Evolutionary conservation across 2,329 filamentous ascomycete species (phyloP).

Genomic region (Magnaporthiopsis incrustans): DNA sequence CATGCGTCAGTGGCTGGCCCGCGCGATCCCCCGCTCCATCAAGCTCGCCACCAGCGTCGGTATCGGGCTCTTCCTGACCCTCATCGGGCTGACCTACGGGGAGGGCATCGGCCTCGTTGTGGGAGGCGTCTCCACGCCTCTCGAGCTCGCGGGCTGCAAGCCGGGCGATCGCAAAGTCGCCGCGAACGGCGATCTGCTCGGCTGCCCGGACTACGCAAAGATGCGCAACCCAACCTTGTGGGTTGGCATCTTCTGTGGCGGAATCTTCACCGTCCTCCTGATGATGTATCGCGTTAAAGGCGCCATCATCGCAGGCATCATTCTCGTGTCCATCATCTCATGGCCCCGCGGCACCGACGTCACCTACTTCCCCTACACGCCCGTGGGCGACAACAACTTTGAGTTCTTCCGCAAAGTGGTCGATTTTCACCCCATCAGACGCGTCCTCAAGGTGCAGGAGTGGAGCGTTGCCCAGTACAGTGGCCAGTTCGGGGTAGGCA

Average conservation of each 20-base stretch:
- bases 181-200: constrained; percentile 25
- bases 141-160: constrained; percentile 67
- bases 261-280: constrained; percentile 68
- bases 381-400: constrained; percentile 61
- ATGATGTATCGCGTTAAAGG: constrained; percentile 85
- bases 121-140: constrained; percentile 58
- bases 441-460: constrained; percentile 61
- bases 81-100: constrained; percentile 70
- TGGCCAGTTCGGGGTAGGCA: constrained; percentile 59
- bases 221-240: constrained; percentile 81
- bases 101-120: constrained; percentile 76
- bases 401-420: constrained; percentile 86
- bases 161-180: constrained; percentile 20
- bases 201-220: constrained; percentile 58
- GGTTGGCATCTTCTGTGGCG: constrained; percentile 82
- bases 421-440: constrained; percentile 69
- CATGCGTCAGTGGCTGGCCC: constrained; percentile 80
- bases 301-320: constrained; percentile 74
- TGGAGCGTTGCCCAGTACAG: constrained; percentile 64
- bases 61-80: constrained; percentile 73
- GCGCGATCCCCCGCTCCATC: constrained; percentile 74
- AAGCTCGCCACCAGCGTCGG: constrained; percentile 82
- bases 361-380: constrained; percentile 72
- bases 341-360: constrained; percentile 73
- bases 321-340: constrained; percentile 79